phyloP scores from a whole-genome alignment of 495 filamentous ascomycete species.

The Endocarpon pusillum region DNA sequence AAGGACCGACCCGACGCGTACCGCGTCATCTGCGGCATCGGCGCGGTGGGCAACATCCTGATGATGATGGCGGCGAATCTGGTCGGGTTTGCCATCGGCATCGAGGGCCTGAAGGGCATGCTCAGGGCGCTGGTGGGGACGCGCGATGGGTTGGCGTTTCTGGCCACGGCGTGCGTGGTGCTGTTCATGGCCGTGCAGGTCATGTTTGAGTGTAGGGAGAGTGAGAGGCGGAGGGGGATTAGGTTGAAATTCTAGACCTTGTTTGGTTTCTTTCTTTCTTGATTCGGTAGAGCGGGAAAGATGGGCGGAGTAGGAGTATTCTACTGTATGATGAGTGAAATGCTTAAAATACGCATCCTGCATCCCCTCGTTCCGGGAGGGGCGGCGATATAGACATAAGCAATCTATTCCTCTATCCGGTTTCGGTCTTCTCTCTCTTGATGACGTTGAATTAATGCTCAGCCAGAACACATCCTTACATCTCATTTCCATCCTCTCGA shows the following conservation, averaged over 20 bases:
- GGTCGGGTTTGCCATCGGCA: conserved; percentile 81
- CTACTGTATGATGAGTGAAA: no score
- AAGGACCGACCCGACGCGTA: conserved; percentile 49
- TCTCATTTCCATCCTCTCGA: no score
- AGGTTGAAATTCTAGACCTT: conserved; percentile 58
- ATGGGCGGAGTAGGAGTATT: no score
- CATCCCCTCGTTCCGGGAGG: no score
- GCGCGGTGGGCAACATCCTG: conserved; percentile 69
- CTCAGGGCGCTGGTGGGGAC: conserved; percentile 56
- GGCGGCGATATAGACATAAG: no score
- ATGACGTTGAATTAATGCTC: no score
- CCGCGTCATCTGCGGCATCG: conserved; percentile 65
- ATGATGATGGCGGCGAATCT: conserved; percentile 96
- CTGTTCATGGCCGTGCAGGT: conserved; percentile 79
- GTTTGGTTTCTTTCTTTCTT: background rate
- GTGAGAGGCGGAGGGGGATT: conserved; percentile 66
- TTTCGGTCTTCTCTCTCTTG: no score
- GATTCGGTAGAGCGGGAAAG: no score
- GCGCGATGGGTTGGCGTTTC: conserved; percentile 56
- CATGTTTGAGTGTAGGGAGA: conserved; percentile 91
- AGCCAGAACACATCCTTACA: no score
- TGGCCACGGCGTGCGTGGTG: conserved; percentile 46
- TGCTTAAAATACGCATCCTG: no score
- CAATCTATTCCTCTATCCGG: no score
- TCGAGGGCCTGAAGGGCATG: conserved; percentile 71